phyloP scores from a whole-genome alignment of 352 stramenopile species.

The Paralagenidium karlingii region DNA sequence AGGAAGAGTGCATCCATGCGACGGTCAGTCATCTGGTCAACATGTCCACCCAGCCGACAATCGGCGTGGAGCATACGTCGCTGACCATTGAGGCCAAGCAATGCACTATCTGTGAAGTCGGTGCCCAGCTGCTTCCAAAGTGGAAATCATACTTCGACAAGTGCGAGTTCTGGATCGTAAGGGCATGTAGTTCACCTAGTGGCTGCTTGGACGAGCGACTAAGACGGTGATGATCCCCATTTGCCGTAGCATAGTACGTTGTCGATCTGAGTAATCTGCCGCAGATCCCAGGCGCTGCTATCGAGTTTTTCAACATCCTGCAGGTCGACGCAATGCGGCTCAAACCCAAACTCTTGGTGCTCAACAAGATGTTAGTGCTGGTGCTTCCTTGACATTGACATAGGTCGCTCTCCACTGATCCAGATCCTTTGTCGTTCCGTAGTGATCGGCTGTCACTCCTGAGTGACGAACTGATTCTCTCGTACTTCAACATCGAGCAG shows the following conservation, averaged over 20 bases:
- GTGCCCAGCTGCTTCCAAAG: slow-evolving; percentile 51
- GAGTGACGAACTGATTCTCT: slow-evolving; percentile 29
- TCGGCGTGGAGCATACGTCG: slow-evolving; percentile 46
- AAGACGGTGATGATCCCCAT: not conserved
- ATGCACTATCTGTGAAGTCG: slow-evolving; percentile 45
- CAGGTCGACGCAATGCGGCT: slow-evolving; percentile 27
- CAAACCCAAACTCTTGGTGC: slow-evolving; percentile 49
- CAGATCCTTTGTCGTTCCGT: too few species aligned
- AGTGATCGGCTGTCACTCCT: slow-evolving; percentile 30
- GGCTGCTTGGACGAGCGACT: not conserved
- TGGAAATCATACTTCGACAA: slow-evolving; percentile 53
- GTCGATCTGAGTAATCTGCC: slow-evolving; percentile 42
- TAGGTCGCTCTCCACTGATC: too few species aligned
- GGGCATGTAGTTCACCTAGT: not conserved
- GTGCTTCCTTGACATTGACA: too few species aligned
- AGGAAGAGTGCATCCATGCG: slow-evolving; percentile 6
- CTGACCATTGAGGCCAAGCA: slow-evolving; percentile 22
- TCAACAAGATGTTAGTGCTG: slow-evolving; percentile 71
- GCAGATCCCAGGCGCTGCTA: slow-evolving; percentile 25
- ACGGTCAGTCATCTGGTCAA: slow-evolving; percentile 6
- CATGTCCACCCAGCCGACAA: slow-evolving; percentile 35
- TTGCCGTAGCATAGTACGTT: too few species aligned
- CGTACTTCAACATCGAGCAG: slow-evolving; percentile 38
- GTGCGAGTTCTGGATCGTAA: slow-evolving; percentile 47
- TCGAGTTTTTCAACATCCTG: slow-evolving; percentile 59